phyloP scores from a whole-genome alignment of 129 eudicot species.

The Apium graveolens region DNA sequence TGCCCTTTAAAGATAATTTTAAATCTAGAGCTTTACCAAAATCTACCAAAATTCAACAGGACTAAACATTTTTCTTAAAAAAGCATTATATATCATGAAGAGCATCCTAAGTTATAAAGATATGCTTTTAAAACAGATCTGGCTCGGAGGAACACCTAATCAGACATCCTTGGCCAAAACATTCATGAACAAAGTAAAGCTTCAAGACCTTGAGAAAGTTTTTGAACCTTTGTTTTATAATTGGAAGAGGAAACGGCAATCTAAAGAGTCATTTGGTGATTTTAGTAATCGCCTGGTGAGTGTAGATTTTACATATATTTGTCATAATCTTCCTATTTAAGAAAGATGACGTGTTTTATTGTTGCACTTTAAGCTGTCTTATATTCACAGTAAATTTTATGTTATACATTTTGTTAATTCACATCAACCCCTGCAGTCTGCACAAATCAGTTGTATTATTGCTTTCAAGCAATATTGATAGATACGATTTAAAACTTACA shows the following conservation, averaged over 20 bases:
- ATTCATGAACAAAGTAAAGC: constrained; percentile 85
- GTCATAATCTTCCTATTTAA: not conserved
- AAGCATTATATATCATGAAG: not conserved
- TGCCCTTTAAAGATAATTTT: not conserved
- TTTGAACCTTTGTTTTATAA: constrained; percentile 79
- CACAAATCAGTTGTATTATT: not conserved
- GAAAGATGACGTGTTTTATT: not conserved
- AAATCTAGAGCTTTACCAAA: not conserved
- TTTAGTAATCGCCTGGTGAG: constrained; percentile 84
- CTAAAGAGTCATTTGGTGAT: constrained; percentile 91
- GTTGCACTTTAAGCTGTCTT: not conserved
- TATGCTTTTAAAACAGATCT: constrained; percentile 35
- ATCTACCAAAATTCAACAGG: not conserved
- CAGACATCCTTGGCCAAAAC: constrained; percentile 62
- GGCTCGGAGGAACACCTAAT: constrained; percentile 98
- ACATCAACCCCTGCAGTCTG: not conserved
- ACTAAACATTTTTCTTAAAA: not conserved
- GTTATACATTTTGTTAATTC: not conserved
- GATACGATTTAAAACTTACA: not conserved
- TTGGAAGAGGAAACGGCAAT: constrained; percentile 68
- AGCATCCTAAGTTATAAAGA: not conserved
- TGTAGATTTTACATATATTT: not conserved
- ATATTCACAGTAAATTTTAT: not conserved
- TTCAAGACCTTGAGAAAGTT: constrained; percentile 87
- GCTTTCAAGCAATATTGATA: too few relatives aligned